Base-by-base conservation (phyloP, 306 rosid species). In the Benincasa hispida region DNA sequence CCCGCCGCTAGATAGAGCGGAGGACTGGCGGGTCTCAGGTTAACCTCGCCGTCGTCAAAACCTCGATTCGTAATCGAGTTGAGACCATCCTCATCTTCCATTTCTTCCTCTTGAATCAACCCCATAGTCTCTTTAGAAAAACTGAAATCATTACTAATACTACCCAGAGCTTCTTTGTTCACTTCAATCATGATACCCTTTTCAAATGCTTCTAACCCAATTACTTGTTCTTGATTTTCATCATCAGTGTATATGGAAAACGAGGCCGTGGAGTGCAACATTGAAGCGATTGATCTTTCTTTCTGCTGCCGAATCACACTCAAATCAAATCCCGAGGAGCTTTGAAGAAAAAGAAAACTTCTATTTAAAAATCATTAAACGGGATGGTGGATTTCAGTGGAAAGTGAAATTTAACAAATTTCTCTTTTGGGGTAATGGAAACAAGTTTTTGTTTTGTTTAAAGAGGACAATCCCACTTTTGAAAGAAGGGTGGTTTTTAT, bases 1-100 rank as follows among this genome's bases (percentile, higher is more conserved):
- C 92, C 96, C 10, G 91, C 37, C 35, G 93, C 92, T 25, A 89
- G 84, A 84, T 86, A 86, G 93, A 91, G 76, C 22, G 86, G 89
- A 24, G 96, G 93, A 83, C 87, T 93, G 6, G 68, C 32, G 32
- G 89, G 90, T 79, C 24, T 25, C 0, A 70, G 75, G 22, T 82
- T 77, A 76, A 35, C 61, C 50, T 54, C 81, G 24, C 72, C 86
- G 1, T 80, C 93, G 10, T 69, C 87, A 85, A 57, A 12, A n/a
- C 53, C 79, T 78, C 32, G 53, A 32, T 2, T 32, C 35, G 35
- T 54, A 78, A 78, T 54, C 84, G 63, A 79, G 28, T 1, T 56
- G 5, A 77, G 22, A 30, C 48, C 75, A 56, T 83, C 88, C 62
- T 75, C 85, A 35, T 85, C 90, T 51, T 82, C 87, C 30, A 85